Percentiles rank a stretch among this genome's conserved stretches.
Evolutionary conservation across 257 asterid genomes (phyloP).

Genomic region (Ajuga chamaepitys): DNA sequence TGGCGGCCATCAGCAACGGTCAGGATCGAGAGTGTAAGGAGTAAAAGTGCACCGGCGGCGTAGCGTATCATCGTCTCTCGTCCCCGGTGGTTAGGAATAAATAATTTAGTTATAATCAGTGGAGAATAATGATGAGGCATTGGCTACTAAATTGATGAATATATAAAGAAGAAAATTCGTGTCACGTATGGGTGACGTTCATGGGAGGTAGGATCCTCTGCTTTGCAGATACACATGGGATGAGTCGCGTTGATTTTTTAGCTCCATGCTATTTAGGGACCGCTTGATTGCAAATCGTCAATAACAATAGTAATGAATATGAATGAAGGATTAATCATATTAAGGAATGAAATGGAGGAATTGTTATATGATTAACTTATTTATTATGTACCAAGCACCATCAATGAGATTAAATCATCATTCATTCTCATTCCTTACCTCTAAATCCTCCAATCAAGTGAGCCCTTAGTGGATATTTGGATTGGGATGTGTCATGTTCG

Average conservation of each 20-base stretch:
- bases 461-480: too few relatives aligned
- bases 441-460: too few relatives aligned
- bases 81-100: background rate
- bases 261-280: too few relatives aligned
- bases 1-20: constrained; percentile 44
- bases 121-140: background rate
- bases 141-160: background rate
- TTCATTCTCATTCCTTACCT: too few relatives aligned
- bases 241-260: background rate
- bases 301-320: too few relatives aligned
- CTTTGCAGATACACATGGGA: background rate
- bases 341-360: too few relatives aligned
- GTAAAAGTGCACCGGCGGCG: constrained; percentile 38
- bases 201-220: constrained; percentile 14
- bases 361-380: too few relatives aligned
- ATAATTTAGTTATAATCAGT: background rate
- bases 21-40: constrained; percentile 41
- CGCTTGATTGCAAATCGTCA: too few relatives aligned
- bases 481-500: too few relatives aligned
- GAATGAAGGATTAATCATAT: too few relatives aligned
- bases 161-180: constrained; percentile 6
- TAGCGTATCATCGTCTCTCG: constrained; percentile 34
- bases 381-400: too few relatives aligned
- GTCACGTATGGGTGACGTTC: background rate
- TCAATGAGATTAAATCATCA: too few relatives aligned